Conservation (phyloP, 306 rosid species). For the Fragaria ananassa region DNA sequence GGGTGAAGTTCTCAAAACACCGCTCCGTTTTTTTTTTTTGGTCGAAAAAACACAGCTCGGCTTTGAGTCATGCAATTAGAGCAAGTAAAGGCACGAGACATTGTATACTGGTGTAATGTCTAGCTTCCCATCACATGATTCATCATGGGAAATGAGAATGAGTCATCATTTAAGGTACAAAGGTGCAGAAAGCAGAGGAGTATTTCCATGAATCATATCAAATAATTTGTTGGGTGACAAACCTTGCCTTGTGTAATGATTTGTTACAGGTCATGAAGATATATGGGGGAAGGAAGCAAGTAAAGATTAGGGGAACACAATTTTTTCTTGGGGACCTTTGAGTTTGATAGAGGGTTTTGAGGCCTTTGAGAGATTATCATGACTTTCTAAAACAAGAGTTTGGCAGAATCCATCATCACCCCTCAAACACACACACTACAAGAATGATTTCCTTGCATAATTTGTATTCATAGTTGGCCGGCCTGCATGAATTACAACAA, state of each 20-base stretch:
- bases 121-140: constrained; percentile 7
- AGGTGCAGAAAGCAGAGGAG: constrained; percentile 5
- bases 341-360: not conserved
- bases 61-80: not conserved
- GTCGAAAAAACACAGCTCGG: not conserved
- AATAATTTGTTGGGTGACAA: constrained; percentile 18
- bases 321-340: constrained; percentile 11
- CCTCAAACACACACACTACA: constrained; percentile 43
- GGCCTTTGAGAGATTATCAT: constrained; percentile 32
- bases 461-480: constrained; percentile 38
- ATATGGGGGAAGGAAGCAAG: not conserved
- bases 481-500: constrained; percentile 39
- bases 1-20: too few relatives aligned
- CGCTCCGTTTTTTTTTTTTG: too few relatives aligned
- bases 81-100: not conserved
- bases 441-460: constrained; percentile 29
- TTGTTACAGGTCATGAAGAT: constrained; percentile 21
- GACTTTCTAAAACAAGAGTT: constrained; percentile 32
- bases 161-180: constrained; percentile 8
- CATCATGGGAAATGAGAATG: not conserved
- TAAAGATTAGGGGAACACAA: constrained; percentile 11
- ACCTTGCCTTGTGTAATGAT: constrained; percentile 23
- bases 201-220: constrained; percentile 6
- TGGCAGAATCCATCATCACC: constrained; percentile 37
- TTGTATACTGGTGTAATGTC: not conserved